These are phyloP conservation scores for Furcasterigmium sp. DNA, from an alignment of 2,329 filamentous ascomycete species.

Conservation along the genomic window DNA sequence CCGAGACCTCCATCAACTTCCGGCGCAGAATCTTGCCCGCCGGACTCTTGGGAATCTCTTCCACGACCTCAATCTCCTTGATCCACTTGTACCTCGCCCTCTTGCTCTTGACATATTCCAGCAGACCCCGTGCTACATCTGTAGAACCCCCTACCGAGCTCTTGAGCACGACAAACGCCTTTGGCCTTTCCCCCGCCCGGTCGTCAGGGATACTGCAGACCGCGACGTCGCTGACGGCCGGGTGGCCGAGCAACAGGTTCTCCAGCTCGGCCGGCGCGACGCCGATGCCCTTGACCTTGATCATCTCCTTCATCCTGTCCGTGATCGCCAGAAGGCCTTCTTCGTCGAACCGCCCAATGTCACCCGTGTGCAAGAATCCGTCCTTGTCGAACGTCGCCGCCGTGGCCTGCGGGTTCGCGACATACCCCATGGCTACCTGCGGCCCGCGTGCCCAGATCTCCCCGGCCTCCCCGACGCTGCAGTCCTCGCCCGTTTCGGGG, in stretches of 20 bases:
- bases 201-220: conserved; percentile 49
- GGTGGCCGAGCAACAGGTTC: conserved; percentile 53
- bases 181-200: conserved; percentile 49
- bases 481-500: conserved; percentile 45
- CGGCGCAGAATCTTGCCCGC: conserved; percentile 57
- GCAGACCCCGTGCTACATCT: conserved; percentile 31
- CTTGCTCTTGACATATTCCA: conserved; percentile 45
- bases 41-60: conserved; percentile 54
- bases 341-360: conserved; percentile 48
- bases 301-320: conserved; percentile 63
- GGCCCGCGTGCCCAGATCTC: conserved; percentile 41
- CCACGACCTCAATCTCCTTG: conserved; percentile 44
- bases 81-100: conserved; percentile 52
- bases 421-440: conserved; percentile 44
- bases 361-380: conserved; percentile 55
- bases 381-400: conserved; percentile 45
- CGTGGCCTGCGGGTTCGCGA: conserved; percentile 36
- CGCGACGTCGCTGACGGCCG: conserved; percentile 50
- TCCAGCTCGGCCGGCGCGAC: conserved; percentile 61
- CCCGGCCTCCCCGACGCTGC: conserved; percentile 43
- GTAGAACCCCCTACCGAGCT: conserved; percentile 8
- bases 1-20: conserved; percentile 34
- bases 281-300: conserved; percentile 61
- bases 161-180: conserved; percentile 51
- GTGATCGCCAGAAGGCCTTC: conserved; percentile 53